Evolutionary conservation across 106 monocot genomes (phyloP).

Genomic region (Allium sativum): DNA sequence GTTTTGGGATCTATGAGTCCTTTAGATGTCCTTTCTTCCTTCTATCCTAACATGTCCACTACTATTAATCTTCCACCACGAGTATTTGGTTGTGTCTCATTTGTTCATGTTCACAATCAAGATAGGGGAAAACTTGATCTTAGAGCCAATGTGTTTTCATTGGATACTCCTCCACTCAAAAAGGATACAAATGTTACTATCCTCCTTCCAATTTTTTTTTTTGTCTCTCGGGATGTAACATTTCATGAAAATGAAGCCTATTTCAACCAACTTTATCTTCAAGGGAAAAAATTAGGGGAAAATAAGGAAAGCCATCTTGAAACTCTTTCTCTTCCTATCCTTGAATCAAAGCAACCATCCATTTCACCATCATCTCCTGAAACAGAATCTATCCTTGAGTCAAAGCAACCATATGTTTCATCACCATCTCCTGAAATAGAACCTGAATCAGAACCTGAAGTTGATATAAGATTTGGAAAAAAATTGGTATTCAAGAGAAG

Average conservation of each 20-base stretch:
- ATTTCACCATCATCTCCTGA: no score
- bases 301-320: neutral
- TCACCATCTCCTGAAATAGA: no score
- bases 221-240: slow-evolving; percentile 5
- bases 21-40: neutral
- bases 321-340: no score
- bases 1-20: slow-evolving; percentile 4
- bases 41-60: neutral
- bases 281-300: neutral
- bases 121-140: slow-evolving; percentile 2
- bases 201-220: neutral
- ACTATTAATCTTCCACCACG: slow-evolving; percentile 2
- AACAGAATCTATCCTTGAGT: no score
- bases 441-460: no score
- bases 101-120: slow-evolving; percentile 2
- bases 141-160: neutral
- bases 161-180: slow-evolving; percentile 1
- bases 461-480: no score
- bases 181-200: slow-evolving; percentile 7
- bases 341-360: no score
- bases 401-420: no score
- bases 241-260: neutral
- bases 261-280: slow-evolving; percentile 2
- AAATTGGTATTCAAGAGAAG: neutral
- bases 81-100: slow-evolving; percentile 13